Evolutionary conservation across 495 filamentous ascomycete species (phyloP), one percentile per base, ranked within the genome.

Genomic region (Zalerion maritima): DNA sequence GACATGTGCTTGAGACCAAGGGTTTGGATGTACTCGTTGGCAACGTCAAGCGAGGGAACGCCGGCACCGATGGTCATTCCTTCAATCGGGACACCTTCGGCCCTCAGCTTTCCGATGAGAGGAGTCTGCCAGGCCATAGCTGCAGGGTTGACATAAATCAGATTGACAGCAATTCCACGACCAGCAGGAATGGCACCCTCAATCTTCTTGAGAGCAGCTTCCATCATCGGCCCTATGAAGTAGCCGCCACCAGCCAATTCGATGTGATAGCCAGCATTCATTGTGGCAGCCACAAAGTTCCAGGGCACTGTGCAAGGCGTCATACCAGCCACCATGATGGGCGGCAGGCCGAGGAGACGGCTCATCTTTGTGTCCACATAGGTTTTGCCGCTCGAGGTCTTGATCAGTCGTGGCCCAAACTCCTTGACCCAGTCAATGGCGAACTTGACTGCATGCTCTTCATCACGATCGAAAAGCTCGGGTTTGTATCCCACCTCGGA

Each of bases 301-400:
- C 82, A 93, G 16, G 85, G 72, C 2, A 93, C 85, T 10, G 86
- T 96, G 38, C 75, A 78, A 10, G 86, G 87, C 2, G 86, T 96
- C 87, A 96, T 96, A 44, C 85, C 87, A 19, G 87, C 82, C 9
- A 94, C 83, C 75, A 94, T 81, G 28, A 96, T 60, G 0, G 79
- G 89, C 8, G 89, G 85, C 10, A 92, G 65, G 20, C 89, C 86
- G 19, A 96, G 62, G 13, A 94, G 60, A 41, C 86, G 67, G 57
- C 84, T 94, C 81, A 97, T 94, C 67, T 92, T 94, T 23, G 89
- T 97, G 55, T 94, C 85, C 16, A 97, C 89, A 34, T 78, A 93
- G 1, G 78, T 91, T 46, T 78, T 70, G 14, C 89, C 89, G 26
- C 65, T 66, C 5, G 84, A 83, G 13, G 82, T 94, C 59, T 81